Percentiles rank a stretch among this genome's conserved stretches.
phyloP scores from a whole-genome alignment of 2,329 filamentous ascomycete genomes.

The Colletotrichum coccodes region DNA sequence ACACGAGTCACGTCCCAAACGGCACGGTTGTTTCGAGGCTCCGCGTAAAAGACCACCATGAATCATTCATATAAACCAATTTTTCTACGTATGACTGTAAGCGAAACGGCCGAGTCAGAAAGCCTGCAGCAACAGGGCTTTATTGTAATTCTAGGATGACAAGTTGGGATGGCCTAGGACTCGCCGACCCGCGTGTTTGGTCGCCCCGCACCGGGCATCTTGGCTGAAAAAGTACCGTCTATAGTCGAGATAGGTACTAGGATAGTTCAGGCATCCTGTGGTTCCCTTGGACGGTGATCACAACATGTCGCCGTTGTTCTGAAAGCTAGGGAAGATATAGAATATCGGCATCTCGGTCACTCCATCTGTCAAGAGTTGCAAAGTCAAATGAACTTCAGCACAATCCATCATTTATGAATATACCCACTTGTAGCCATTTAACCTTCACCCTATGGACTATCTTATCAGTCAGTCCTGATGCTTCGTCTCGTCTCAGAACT shows the following conservation, averaged over 20 bases:
- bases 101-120: neutral
- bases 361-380: neutral
- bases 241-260: neutral
- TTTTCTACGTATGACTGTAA: too few relatives aligned
- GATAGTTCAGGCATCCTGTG: neutral
- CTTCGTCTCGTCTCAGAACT: slow-evolving; percentile 12
- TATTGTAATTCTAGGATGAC: too few relatives aligned
- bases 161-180: neutral
- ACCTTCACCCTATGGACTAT: neutral
- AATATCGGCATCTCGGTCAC: neutral
- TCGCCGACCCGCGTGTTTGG: neutral
- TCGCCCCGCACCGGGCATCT: neutral
- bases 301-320: too few relatives aligned
- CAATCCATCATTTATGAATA: neutral
- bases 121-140: neutral
- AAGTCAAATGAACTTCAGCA: neutral
- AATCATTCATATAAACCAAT: too few relatives aligned
- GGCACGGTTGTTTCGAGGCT: too few relatives aligned
- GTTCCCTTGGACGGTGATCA: too few relatives aligned
- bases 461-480: neutral
- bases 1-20: too few relatives aligned
- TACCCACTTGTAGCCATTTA: neutral
- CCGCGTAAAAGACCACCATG: too few relatives aligned
- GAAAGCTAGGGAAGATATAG: neutral
- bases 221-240: neutral